A percentile compares a stretch with the other conserved stretches of the same genome.
phyloP scores from a whole-genome alignment of 2,329 filamentous ascomycete species.

The Diaporthe amygdali region DNA sequence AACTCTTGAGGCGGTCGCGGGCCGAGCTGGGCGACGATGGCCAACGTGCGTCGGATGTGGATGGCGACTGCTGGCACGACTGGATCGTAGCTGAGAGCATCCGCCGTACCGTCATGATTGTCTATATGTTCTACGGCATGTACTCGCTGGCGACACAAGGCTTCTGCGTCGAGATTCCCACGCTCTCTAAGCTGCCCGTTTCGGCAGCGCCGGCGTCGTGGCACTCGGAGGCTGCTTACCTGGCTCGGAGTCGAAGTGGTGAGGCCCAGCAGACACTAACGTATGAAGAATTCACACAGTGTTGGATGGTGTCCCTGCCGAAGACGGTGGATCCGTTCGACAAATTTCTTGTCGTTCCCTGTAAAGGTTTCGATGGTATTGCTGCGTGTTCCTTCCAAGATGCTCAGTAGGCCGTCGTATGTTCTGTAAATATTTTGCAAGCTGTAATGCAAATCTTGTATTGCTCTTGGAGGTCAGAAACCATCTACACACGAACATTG shows the following conservation, averaged over 20 bases:
- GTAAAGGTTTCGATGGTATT: not conserved
- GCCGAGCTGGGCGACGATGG: not conserved
- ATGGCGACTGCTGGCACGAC: slow-evolving; percentile 4
- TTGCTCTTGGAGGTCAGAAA: no score
- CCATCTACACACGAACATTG: no score
- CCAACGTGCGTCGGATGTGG: not conserved
- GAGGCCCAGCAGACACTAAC: not conserved
- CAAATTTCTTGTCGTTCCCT: not conserved
- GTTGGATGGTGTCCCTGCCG: not conserved
- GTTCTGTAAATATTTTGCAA: no score
- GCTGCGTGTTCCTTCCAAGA: no score
- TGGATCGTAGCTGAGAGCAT: slow-evolving; percentile 24
- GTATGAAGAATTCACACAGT: not conserved
- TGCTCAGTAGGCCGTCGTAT: no score
- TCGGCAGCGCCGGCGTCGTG: not conserved
- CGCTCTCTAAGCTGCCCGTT: slow-evolving; percentile 13
- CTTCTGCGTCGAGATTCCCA: slow-evolving; percentile 3
- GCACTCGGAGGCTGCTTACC: slow-evolving; percentile 8
- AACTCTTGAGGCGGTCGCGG: slow-evolving; percentile 8
- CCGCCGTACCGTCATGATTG: slow-evolving; percentile 18
- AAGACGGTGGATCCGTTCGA: not conserved
- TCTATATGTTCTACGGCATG: slow-evolving; percentile 21
- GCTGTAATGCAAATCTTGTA: no score
- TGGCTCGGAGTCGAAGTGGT: not conserved
- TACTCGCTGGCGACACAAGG: not conserved